phyloP scores from a whole-genome alignment of 805 yeast species.

The Barnettozyma salicaria region DNA sequence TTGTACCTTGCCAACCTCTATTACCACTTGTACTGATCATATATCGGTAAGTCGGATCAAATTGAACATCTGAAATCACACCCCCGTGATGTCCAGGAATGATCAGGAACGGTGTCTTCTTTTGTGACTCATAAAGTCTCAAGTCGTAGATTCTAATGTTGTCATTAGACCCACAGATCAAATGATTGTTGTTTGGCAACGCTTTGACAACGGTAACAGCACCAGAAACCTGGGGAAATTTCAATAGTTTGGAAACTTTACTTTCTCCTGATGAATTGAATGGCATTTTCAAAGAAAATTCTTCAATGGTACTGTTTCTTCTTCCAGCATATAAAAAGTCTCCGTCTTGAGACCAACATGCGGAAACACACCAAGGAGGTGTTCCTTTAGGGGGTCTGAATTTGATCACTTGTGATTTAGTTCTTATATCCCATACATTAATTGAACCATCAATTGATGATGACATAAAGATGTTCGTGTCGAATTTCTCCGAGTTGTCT shows the following conservation, averaged over 20 bases:
- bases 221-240: slow-evolving; percentile 83
- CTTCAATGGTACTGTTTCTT: slow-evolving; percentile 83
- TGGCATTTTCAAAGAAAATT: slow-evolving; percentile 58
- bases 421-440: slow-evolving; percentile 77
- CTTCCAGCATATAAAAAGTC: slow-evolving; percentile 77
- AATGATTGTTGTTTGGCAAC: slow-evolving; percentile 72
- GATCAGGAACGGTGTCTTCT: slow-evolving; percentile 66
- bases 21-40: slow-evolving; percentile 90
- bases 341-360: slow-evolving; percentile 87
- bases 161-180: slow-evolving; percentile 86
- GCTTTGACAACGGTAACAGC: slow-evolving; percentile 78
- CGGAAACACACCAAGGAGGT: slow-evolving; percentile 93
- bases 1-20: slow-evolving; percentile 87
- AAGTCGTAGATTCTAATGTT: slow-evolving; percentile 85
- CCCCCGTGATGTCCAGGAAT: slow-evolving; percentile 98
- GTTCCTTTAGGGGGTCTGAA: slow-evolving; percentile 52
- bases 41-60: slow-evolving; percentile 84
- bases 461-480: slow-evolving; percentile 58
- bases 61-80: slow-evolving; percentile 62
- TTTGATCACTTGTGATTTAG: slow-evolving; percentile 37
- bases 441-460: slow-evolving; percentile 80
- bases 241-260: slow-evolving; percentile 50
- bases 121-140: slow-evolving; percentile 35
- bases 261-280: slow-evolving; percentile 33
- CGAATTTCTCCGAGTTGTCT: slow-evolving; percentile 25